These are phyloP conservation scores for Verticillium alfalfae DNA, from an alignment of 2,329 filamentous ascomycete genomes.

Conservation along the genomic window DNA sequence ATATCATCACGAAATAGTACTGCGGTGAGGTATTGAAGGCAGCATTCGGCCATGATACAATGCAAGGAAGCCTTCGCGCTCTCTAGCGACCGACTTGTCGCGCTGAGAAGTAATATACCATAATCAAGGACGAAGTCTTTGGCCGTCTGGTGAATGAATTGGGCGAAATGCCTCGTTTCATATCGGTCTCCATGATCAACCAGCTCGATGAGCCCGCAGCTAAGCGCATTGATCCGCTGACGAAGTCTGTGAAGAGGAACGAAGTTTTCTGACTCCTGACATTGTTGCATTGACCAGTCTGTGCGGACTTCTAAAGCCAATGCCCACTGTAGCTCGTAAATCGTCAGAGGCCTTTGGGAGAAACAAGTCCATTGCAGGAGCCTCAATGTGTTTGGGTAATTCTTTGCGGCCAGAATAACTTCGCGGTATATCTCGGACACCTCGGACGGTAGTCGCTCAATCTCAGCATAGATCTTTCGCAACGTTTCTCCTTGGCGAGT, in stretches of 20 bases:
- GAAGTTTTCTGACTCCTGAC: conserved; percentile 11
- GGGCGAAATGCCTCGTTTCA: conserved; percentile 9
- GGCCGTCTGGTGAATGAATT: conserved; percentile 27
- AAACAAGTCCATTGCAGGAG: conserved; percentile 27
- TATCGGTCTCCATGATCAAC: background rate
- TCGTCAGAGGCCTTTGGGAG: conserved; percentile 15
- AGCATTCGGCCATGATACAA: too few relatives aligned
- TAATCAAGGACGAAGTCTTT: conserved; percentile 22
- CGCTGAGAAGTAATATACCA: conserved; percentile 7
- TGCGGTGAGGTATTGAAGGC: too few relatives aligned
- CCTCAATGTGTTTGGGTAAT: conserved; percentile 10
- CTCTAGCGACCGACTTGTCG: too few relatives aligned
- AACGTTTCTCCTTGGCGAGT: conserved; percentile 3
- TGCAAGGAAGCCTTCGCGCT: too few relatives aligned
- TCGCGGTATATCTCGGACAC: conserved; percentile 20
- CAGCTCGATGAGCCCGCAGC: conserved; percentile 21
- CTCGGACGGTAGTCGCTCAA: conserved; percentile 14
- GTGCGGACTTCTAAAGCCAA: conserved; percentile 16
- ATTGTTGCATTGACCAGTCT: conserved; percentile 14
- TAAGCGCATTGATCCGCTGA: conserved; percentile 14
- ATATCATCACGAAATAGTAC: too few relatives aligned
- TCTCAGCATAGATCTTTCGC: conserved; percentile 13
- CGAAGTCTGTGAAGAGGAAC: conserved; percentile 9
- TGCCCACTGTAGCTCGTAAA: conserved; percentile 23
- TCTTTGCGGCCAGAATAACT: conserved; percentile 6